phyloP scores from a whole-genome alignment of 2,329 filamentous ascomycete genomes.

The Leptosphaerulina australis region DNA sequence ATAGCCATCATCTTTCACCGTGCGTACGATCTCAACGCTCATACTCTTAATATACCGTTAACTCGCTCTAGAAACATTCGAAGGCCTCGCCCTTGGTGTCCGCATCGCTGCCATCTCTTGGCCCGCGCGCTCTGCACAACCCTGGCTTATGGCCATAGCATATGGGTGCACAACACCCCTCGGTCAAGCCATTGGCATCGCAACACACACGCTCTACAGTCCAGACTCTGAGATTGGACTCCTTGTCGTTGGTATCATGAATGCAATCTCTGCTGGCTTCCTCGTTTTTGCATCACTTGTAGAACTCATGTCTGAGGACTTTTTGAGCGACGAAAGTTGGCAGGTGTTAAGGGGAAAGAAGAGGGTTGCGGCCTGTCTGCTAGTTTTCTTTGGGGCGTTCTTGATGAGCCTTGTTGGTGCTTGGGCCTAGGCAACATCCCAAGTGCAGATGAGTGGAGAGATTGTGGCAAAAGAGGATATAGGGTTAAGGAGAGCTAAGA shows the following conservation, averaged over 20 bases:
- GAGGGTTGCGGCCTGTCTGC: conserved; percentile 66
- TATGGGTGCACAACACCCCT: conserved; percentile 74
- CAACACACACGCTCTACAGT: conserved; percentile 80
- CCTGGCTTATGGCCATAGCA: conserved; percentile 76
- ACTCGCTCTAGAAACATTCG: conserved; percentile 69
- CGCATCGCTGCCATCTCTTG: conserved; percentile 78
- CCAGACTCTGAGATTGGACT: conserved; percentile 76
- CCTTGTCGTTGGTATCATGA: conserved; percentile 85
- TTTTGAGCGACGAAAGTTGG: conserved; percentile 77
- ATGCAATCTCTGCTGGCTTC: conserved; percentile 80
- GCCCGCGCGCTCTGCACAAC: conserved; percentile 40
- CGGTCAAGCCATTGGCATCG: conserved; percentile 80
- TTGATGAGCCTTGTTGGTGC: conserved; percentile 76
- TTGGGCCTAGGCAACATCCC: conserved; percentile 61
- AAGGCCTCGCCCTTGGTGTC: conserved; percentile 83
- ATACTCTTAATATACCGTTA: neutral
- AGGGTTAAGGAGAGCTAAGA: neutral
- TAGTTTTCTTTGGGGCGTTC: conserved; percentile 67
- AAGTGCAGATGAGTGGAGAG: neutral
- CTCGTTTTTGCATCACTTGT: conserved; percentile 83
- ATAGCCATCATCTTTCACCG: conserved; percentile 66
- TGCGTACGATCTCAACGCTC: neutral
- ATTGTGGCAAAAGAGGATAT: neutral
- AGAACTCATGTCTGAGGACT: conserved; percentile 84
- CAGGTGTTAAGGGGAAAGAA: conserved; percentile 66